phyloP scores from a whole-genome alignment of 768 basidiomycete genomes.

The Mycena indigotica region DNA sequence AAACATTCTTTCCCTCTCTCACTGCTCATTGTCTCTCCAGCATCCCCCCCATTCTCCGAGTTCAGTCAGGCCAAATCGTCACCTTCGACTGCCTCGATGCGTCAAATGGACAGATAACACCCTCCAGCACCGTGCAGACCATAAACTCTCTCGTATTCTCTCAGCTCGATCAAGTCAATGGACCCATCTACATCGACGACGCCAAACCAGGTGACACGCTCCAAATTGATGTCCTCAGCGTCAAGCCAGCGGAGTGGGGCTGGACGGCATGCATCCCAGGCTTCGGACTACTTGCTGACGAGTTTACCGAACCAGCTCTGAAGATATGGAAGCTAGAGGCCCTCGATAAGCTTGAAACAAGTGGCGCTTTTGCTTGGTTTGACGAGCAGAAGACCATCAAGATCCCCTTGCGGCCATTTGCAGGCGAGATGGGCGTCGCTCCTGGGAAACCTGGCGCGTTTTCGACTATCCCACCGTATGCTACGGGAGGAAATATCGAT shows the following conservation, averaged over 20 bases:
- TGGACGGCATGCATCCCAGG: slow-evolving; percentile 64
- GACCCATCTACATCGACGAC: slow-evolving; percentile 55
- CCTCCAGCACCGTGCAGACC: slow-evolving; percentile 38
- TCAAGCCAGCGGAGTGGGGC: slow-evolving; percentile 59
- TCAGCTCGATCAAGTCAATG: slow-evolving; percentile 60
- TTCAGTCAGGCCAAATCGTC: slow-evolving; percentile 57
- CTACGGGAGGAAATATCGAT: slow-evolving; percentile 64
- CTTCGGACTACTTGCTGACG: slow-evolving; percentile 60
- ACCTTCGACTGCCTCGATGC: slow-evolving; percentile 65
- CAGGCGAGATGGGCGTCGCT: slow-evolving; percentile 68
- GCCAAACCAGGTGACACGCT: slow-evolving; percentile 61
- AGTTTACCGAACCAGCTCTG: slow-evolving; percentile 51
- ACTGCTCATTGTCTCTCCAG: slow-evolving; percentile 28
- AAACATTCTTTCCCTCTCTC: not conserved
- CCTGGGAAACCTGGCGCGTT: slow-evolving; percentile 50
- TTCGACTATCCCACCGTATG: slow-evolving; percentile 65
- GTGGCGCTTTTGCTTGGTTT: slow-evolving; percentile 51
- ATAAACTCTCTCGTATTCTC: slow-evolving; percentile 47
- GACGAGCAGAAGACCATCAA: slow-evolving; percentile 49
- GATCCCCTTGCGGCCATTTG: slow-evolving; percentile 58
- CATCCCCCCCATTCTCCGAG: slow-evolving; percentile 50
- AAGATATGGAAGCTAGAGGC: slow-evolving; percentile 49
- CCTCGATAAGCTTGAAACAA: slow-evolving; percentile 33
- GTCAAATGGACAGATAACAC: slow-evolving; percentile 60
- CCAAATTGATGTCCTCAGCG: slow-evolving; percentile 57